Base-by-base conservation (phyloP, 2,329 filamentous ascomycete species). In the Fusarium ramigenum region DNA sequence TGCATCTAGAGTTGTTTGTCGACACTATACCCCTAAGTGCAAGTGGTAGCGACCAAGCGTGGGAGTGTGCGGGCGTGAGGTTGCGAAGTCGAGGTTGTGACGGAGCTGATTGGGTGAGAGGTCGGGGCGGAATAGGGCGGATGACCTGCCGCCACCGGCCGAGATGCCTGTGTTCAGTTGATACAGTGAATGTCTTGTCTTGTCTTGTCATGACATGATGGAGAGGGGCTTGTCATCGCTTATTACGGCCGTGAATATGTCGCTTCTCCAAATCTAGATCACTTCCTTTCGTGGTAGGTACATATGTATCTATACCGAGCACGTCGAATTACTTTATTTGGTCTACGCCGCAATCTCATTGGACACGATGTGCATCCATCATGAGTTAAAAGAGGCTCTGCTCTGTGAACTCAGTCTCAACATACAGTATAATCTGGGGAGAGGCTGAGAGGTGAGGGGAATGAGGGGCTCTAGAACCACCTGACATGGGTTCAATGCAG, bases 11-110 rank as follows among this genome's bases (percentile, higher is more conserved):
- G 40, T 64, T 71, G 77, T 58, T 74, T 63, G 65, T 70, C 66
- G 74, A 75, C 77, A 80, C 86, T 88, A 87, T 85, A 85, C 87
- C 86, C 85, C 85, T 88, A 88, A 88, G 86, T 86, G 86, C 86
- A 88, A 85, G 85, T 88, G 80, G 80, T 84, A 80, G 82, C 84
- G 84, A 75, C 63, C 63, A 63, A 63, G 67, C 68, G 73, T 66
- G 75, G 66, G 69, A 66, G 63, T 59, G 63, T 68, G 67, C 62
- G 72, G 71, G 72, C 71, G 63, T 65, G 59, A 64, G 28, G 65
- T 69, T 62, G 64, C 37, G 43, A 69, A 69, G 66, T 64, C 69
- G 66, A 69, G 44, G 19, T 40, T 43, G 34, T 25, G 46, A 44
- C 30, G 34, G 23, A 19, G 52, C 46, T 66, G 67, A 70, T 63